These are phyloP conservation scores for Draba incana DNA, from an alignment of 345 rosid species.

Conservation along the genomic window DNA sequence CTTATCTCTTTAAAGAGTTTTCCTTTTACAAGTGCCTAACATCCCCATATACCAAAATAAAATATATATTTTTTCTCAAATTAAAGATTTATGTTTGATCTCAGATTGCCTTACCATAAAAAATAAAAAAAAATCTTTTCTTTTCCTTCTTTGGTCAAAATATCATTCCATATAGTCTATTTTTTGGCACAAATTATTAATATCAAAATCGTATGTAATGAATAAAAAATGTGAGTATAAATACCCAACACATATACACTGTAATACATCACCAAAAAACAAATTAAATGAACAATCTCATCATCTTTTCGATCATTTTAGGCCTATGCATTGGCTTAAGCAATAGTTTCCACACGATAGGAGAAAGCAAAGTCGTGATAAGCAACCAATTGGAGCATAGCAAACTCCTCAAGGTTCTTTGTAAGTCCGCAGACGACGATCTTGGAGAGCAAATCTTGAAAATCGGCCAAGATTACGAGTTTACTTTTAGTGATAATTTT, in stretches of 20 bases:
- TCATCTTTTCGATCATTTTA: not conserved
- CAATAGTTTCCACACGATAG: conserved; percentile 23
- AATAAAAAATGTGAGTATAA: conserved; percentile 1
- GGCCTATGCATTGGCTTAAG: conserved; percentile 27
- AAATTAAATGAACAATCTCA: conserved; percentile 19
- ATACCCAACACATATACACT: not conserved
- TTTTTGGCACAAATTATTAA: not conserved
- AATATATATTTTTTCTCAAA: not conserved
- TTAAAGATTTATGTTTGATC: not conserved
- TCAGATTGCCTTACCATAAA: not conserved
- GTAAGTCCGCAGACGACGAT: not conserved
- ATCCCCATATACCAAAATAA: too few relatives aligned
- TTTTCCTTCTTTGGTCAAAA: not conserved
- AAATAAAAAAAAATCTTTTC: not conserved
- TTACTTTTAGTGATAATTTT: conserved; percentile 24
- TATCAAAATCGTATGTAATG: not conserved
- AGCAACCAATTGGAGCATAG: conserved; percentile 34
- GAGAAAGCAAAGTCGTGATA: conserved; percentile 23
- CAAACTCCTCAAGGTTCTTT: conserved; percentile 35
- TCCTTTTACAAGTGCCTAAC: too few relatives aligned
- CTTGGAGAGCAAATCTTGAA: conserved; percentile 16
- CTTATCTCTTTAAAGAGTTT: not conserved
- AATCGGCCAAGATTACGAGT: conserved; percentile 22
- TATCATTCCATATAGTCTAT: not conserved
- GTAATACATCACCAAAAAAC: not conserved